Conservation (phyloP, 164 flowering plant genomes). For the Vitis vinifera region ASM3070453v1 NC_081819.1:18214501-18215000, state of each 20-base stretch:
- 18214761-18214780: no score
- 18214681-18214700: constrained; percentile 4
- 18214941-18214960: constrained; percentile 62
- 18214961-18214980: constrained; percentile 67
- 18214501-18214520: no score
- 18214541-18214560: no score
- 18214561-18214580: no score
- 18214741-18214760: no score
- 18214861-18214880: not conserved
- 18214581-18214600: no score
- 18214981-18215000: constrained; percentile 52
- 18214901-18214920: constrained; percentile 47
- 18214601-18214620: no score
- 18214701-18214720: constrained; percentile 4
- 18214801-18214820: not conserved
- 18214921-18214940: constrained; percentile 61
- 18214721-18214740: not conserved
- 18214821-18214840: not conserved
- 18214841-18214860: not conserved
- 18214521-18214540: no score
- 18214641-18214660: no score
- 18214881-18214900: constrained; percentile 24
- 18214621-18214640: no score
- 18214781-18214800: not conserved
- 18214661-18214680: no score